These are phyloP conservation scores for Aureobasidium mangrovei DNA, from an alignment of 2,329 filamentous ascomycete species.

Conservation along the genomic window DNA sequence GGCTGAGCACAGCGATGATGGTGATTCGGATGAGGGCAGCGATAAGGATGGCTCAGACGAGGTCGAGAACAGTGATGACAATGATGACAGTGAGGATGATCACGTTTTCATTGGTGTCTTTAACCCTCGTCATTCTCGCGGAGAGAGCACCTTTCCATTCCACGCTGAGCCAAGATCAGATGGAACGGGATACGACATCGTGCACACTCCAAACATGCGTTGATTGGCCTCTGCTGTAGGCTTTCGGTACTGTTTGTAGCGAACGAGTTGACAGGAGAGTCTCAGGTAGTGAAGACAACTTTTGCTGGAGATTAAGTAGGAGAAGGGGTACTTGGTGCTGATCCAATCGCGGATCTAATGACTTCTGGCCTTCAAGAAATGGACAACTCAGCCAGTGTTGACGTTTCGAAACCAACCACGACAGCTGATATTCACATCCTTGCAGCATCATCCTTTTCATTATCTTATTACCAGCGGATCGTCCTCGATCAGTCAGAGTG, in stretches of 20 bases:
- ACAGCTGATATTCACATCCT: no score
- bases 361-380: no score
- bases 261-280: background rate
- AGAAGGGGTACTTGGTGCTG: no score
- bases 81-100: background rate
- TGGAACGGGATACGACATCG: background rate
- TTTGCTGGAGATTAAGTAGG: no score
- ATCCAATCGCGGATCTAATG: no score
- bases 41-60: background rate
- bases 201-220: background rate
- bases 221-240: background rate
- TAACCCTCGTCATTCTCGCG: background rate
- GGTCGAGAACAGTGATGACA: background rate
- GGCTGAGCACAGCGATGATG: background rate
- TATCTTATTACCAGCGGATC: no score
- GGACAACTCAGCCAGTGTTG: no score
- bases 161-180: background rate
- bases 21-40: conserved; percentile 1
- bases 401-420: no score
- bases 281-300: background rate
- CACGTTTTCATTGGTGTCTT: background rate
- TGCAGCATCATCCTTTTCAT: no score
- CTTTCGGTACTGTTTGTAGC: background rate
- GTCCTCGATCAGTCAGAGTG: no score
- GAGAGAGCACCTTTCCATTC: background rate